phyloP scores from a whole-genome alignment of 208 protist genomes.

The Leptomonas seymouri region DNA sequence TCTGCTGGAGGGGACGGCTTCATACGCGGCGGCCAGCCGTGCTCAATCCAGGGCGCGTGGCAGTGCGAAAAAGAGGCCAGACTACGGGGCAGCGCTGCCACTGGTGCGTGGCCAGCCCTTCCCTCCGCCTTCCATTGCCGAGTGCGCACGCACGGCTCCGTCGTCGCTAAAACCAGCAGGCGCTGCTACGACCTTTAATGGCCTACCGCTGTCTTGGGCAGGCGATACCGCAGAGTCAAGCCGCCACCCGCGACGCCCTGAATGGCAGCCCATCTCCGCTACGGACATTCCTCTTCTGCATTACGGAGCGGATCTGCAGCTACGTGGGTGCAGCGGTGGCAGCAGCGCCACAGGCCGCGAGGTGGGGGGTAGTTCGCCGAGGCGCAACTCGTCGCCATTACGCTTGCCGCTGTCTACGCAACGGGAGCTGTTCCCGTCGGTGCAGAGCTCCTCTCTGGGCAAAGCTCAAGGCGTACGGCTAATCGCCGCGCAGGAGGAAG shows the following conservation, averaged over 20 bases:
- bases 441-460: not conserved
- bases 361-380: not conserved
- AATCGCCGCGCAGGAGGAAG: slow-evolving; percentile 45
- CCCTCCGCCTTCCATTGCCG: slow-evolving; percentile 27
- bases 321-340: slow-evolving; percentile 21
- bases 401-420: slow-evolving; percentile 1
- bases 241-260: slow-evolving; percentile 20
- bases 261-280: slow-evolving; percentile 62
- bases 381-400: not conserved
- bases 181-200: slow-evolving; percentile 32
- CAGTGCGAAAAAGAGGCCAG: not conserved
- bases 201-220: slow-evolving; percentile 3
- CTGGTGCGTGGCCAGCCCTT: slow-evolving; percentile 44
- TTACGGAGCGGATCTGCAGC: slow-evolving; percentile 51
- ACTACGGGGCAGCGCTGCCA: slow-evolving; percentile 25
- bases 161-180: slow-evolving; percentile 37
- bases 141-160: slow-evolving; percentile 33
- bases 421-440: slow-evolving; percentile 5
- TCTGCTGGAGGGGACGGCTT: slow-evolving; percentile 30
- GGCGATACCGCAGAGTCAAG: not conserved
- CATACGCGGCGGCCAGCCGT: not conserved
- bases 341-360: not conserved
- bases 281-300: slow-evolving; percentile 59
- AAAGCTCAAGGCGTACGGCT: not conserved
- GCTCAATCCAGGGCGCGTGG: not conserved